Conservation (phyloP, 208 protist species). For the Crithidia thermophila region DNA sequence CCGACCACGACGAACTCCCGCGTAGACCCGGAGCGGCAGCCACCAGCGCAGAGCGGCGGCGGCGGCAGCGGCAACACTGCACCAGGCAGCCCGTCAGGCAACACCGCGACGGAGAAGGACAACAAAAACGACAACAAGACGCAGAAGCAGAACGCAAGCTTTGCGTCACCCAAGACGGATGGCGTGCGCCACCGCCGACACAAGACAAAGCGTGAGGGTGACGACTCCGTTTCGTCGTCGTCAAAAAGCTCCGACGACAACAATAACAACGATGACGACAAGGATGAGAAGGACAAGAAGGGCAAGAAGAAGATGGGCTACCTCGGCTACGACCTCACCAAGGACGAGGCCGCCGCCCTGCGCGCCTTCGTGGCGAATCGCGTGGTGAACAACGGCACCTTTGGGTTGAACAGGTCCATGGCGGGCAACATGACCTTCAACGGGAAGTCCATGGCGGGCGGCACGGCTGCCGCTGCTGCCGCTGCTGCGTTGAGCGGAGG, state of each 20-base stretch:
- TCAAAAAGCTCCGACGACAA: neutral
- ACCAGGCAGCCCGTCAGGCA: neutral
- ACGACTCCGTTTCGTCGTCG: no score
- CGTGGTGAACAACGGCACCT: conserved; percentile 26
- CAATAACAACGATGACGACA: neutral
- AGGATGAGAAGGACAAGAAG: conserved; percentile 14
- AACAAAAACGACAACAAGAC: conserved; percentile 3
- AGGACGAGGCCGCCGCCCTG: conserved; percentile 71
- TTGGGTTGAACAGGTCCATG: conserved; percentile 20
- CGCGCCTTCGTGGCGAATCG: conserved; percentile 47
- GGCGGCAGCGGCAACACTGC: neutral
- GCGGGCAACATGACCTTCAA: conserved; percentile 12
- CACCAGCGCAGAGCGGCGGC: no score
- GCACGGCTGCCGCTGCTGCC: conserved; percentile 14
- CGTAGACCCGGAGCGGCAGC: neutral
- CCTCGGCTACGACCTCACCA: conserved; percentile 81
- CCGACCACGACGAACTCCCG: neutral
- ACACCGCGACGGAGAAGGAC: neutral
- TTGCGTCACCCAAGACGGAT: no score
- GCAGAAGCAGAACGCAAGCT: conserved; percentile 14
- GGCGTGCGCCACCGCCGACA: no score
- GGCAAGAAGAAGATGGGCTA: conserved; percentile 75
- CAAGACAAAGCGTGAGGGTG: no score
- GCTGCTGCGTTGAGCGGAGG: conserved; percentile 3
- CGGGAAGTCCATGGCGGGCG: neutral